Percentiles rank a stretch among this genome's conserved stretches.
phyloP scores from a whole-genome alignment of 176 grass and related monocot species.

The Dendrocalamus sinicus region DNA sequence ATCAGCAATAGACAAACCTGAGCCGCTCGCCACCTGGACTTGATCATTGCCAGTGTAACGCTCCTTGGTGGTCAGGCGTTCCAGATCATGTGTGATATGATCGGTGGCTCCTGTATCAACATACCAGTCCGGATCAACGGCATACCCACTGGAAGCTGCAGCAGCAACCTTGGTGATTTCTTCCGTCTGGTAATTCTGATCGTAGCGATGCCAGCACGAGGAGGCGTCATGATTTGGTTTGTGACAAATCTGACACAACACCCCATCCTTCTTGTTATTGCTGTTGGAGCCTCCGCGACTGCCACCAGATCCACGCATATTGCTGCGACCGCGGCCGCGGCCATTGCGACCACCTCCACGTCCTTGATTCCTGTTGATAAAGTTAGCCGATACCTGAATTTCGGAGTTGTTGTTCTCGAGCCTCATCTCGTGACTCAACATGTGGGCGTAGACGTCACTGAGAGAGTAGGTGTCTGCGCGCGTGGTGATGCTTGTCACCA shows the following conservation, averaged over 20 bases:
- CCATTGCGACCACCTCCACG: background rate
- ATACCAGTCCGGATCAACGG: background rate
- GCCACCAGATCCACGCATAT: accelerated
- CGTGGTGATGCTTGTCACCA: background rate
- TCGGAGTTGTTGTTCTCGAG: background rate
- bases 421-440: background rate
- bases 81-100: background rate
- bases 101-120: background rate
- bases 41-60: background rate
- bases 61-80: background rate
- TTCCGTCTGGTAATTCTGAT: background rate
- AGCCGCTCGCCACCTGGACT: background rate
- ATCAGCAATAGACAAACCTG: background rate
- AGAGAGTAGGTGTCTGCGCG: accelerated
- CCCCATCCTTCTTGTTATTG: background rate
- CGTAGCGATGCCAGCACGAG: background rate
- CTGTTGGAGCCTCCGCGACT: too few species aligned
- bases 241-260: accelerated
- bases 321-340: too few species aligned
- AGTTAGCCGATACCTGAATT: too few species aligned
- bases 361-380: background rate
- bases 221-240: background rate
- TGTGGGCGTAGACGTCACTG: background rate
- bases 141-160: accelerated
- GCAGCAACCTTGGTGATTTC: background rate